These are phyloP conservation scores for Hagleromyces aurorensis DNA, from an alignment of 805 yeast species.

Conservation along the genomic window DNA sequence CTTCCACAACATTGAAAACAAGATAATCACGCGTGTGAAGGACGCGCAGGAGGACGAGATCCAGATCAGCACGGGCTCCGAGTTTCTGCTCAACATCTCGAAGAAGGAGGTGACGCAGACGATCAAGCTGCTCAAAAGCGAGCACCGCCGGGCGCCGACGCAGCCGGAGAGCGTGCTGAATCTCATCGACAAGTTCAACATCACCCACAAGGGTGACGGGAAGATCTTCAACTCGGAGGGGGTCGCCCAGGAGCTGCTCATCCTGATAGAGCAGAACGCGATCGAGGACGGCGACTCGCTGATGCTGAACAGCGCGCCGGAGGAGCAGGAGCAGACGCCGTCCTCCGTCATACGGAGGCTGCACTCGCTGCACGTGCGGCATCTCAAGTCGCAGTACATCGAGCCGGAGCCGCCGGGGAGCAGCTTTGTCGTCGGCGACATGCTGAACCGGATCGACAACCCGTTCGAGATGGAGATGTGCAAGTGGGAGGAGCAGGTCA, in stretches of 20 bases:
- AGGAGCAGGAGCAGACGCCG: too few relatives aligned
- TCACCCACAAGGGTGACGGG: constrained; percentile 16
- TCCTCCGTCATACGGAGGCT: too few relatives aligned
- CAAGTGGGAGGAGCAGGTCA: constrained; percentile 18
- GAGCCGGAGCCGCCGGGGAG: not conserved
- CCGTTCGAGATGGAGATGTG: constrained; percentile 18
- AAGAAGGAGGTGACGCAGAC: too few relatives aligned
- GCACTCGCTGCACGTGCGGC: too few relatives aligned
- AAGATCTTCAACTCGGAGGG: constrained; percentile 24
- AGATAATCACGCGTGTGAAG: not conserved
- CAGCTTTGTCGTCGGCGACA: constrained; percentile 13
- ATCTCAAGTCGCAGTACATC: too few relatives aligned
- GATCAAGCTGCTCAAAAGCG: constrained; percentile 8
- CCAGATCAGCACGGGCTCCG: constrained; percentile 2
- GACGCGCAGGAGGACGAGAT: not conserved
- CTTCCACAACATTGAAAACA: constrained; percentile 5
- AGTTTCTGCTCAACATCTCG: too few relatives aligned
- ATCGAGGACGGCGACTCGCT: too few relatives aligned
- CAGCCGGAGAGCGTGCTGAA: constrained; percentile 14
- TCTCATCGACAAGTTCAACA: constrained; percentile 19
- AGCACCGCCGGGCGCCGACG: constrained; percentile 13
- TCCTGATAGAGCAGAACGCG: too few relatives aligned
- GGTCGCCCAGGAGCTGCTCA: too few relatives aligned
- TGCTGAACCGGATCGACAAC: constrained; percentile 17
- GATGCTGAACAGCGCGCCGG: too few relatives aligned